Conservation (phyloP, 768 basidiomycete species). For the Infundibulicybe gibba region DNA sequence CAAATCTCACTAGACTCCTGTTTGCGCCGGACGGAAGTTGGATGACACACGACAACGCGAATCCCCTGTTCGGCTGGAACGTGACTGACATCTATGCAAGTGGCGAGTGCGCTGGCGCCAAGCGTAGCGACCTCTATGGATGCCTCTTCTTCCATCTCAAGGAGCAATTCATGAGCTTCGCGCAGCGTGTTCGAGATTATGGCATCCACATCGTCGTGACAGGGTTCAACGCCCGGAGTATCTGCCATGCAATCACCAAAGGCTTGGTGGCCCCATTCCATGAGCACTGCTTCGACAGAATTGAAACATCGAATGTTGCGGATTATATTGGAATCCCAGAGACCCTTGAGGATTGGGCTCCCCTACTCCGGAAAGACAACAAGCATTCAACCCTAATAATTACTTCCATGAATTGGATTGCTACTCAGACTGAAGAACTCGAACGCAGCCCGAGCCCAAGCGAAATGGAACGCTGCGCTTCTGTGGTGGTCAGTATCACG, state of each 20-base stretch:
- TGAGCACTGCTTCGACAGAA: constrained; percentile 22
- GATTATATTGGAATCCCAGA: constrained; percentile 16
- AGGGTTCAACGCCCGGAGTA: constrained; percentile 25
- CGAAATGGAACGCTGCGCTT: constrained; percentile 9
- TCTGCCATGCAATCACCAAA: constrained; percentile 22
- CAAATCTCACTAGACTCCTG: constrained; percentile 25
- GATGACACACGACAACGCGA: constrained; percentile 32
- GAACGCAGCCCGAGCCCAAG: constrained; percentile 1
- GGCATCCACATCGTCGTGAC: constrained; percentile 23
- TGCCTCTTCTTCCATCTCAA: constrained; percentile 32
- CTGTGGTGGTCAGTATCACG: constrained; percentile 10
- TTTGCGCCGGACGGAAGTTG: constrained; percentile 33
- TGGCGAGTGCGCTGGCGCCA: constrained; percentile 22
- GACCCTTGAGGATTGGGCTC: constrained; percentile 24
- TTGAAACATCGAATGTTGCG: constrained; percentile 22
- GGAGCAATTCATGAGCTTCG: constrained; percentile 22
- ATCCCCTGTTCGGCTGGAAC: constrained; percentile 41
- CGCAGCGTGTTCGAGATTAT: constrained; percentile 21
- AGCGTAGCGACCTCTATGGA: constrained; percentile 23
- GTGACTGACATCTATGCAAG: constrained; percentile 24
- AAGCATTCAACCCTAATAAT: constrained; percentile 19
- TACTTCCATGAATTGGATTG: constrained; percentile 25
- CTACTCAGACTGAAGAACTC: constrained; percentile 2
- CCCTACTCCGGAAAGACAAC: constrained; percentile 23
- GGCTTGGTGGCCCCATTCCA: constrained; percentile 19